Conservation (phyloP, 768 basidiomycete species). For the Lactarius sp. region DNA sequence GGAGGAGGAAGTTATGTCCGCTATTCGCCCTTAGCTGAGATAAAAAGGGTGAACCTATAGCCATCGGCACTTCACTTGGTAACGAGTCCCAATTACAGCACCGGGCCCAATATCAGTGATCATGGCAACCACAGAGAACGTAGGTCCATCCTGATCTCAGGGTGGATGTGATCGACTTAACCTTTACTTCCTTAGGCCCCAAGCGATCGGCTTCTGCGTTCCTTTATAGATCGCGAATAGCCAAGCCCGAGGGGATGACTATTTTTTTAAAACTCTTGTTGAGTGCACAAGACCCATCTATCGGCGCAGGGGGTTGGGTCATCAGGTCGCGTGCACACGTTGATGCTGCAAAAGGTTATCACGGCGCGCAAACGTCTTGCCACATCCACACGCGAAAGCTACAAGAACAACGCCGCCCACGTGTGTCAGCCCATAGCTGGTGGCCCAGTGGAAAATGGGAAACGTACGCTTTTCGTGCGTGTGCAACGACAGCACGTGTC, state of each 20-base stretch:
- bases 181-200: neutral
- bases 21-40: neutral
- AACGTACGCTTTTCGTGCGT: slow-evolving; percentile 79
- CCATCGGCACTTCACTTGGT: neutral
- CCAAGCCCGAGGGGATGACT: neutral
- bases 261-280: neutral
- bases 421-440: neutral
- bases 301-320: neutral
- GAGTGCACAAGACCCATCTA: neutral
- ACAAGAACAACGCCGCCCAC: neutral
- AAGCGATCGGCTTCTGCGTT: neutral
- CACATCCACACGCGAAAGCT: slow-evolving; percentile 65
- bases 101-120: neutral
- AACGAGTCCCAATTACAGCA: neutral
- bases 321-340: slow-evolving; percentile 44
- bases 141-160: neutral
- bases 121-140: neutral
- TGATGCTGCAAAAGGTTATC: slow-evolving; percentile 78
- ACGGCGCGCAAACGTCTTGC: slow-evolving; percentile 63
- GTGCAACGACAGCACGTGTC: slow-evolving; percentile 76
- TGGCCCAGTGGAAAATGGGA: neutral
- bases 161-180: neutral
- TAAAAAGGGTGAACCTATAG: neutral
- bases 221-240: neutral
- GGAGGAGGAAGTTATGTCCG: neutral